A percentile compares a stretch with the other conserved stretches of the same genome.
Conservation (phyloP, 352 stramenopile species). For the Phytophthora aleatoria region DNA sequence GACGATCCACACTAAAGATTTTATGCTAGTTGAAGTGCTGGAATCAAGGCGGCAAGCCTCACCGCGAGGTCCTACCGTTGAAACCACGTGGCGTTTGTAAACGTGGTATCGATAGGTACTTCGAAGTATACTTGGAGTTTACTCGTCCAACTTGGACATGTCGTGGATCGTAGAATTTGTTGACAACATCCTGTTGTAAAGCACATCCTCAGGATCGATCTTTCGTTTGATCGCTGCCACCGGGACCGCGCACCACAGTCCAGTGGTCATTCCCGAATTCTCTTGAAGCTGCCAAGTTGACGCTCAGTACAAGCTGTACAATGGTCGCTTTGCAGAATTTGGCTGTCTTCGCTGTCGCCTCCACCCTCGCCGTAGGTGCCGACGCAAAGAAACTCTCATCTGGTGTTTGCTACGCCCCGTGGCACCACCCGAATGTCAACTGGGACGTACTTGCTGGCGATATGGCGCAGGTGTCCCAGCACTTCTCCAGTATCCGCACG, state of each 20-base stretch:
- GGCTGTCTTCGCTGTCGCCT: background rate
- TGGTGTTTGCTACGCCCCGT: conserved; percentile 66
- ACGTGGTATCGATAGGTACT: background rate
- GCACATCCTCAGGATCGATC: conserved; percentile 20
- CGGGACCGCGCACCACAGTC: background rate
- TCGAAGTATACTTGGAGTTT: background rate
- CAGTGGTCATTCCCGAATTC: conserved; percentile 16
- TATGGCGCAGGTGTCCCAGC: conserved; percentile 41
- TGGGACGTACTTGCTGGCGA: conserved; percentile 39
- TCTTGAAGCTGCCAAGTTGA: conserved; percentile 1
- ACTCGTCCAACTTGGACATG: background rate
- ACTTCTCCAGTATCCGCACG: conserved; percentile 71
- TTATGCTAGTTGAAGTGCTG: background rate
- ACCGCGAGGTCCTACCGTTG: background rate
- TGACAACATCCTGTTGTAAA: conserved; percentile 8
- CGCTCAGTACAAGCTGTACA: background rate
- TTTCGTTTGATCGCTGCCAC: conserved; percentile 15
- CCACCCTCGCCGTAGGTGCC: background rate
- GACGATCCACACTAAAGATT: background rate
- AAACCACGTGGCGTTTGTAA: background rate
- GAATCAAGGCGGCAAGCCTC: background rate
- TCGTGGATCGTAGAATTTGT: conserved; percentile 7
- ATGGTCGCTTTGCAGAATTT: conserved; percentile 11
- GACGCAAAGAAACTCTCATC: conserved; percentile 17
- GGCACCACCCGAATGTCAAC: conserved; percentile 56